These are phyloP conservation scores for Aspergillus saccharolyticus DNA, from an alignment of 495 filamentous ascomycete genomes.

Conservation along the genomic window DNA sequence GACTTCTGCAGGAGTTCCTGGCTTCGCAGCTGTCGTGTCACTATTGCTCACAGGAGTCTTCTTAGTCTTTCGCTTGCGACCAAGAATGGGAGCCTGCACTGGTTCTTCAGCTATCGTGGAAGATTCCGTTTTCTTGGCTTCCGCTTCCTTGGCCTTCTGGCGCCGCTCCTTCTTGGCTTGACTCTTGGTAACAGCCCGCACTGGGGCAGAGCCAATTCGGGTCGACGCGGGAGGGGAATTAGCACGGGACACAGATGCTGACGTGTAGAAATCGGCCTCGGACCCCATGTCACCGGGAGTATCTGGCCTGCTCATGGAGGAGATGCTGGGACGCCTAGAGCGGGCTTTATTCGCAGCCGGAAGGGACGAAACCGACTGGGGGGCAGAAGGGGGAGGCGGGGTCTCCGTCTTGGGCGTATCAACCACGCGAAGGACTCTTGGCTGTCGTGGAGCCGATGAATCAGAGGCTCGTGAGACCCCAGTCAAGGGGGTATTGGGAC, in stretches of 20 bases:
- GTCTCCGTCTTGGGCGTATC: slow-evolving; percentile 67
- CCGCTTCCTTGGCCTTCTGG: slow-evolving; percentile 55
- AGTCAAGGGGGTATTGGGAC: slow-evolving; percentile 38
- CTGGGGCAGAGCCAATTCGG: slow-evolving; percentile 71
- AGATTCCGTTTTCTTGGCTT: slow-evolving; percentile 58
- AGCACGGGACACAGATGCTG: slow-evolving; percentile 75
- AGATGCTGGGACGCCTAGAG: slow-evolving; percentile 55
- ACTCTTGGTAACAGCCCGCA: slow-evolving; percentile 79
- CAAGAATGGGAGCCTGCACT: slow-evolving; percentile 76
- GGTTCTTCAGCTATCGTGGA: slow-evolving; percentile 49
- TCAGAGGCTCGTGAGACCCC: slow-evolving; percentile 41
- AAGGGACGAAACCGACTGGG: slow-evolving; percentile 37
- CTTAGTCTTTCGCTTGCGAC: slow-evolving; percentile 87
- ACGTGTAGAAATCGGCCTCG: slow-evolving; percentile 71
- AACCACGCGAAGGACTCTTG: slow-evolving; percentile 61
- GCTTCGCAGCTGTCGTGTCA: slow-evolving; percentile 34
- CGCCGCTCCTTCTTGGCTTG: slow-evolving; percentile 81
- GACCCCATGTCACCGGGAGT: slow-evolving; percentile 76
- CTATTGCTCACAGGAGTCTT: slow-evolving; percentile 49
- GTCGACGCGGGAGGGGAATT: slow-evolving; percentile 75
- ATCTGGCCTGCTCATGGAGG: slow-evolving; percentile 62
- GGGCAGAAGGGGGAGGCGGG: slow-evolving; percentile 35
- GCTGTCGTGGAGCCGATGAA: slow-evolving; percentile 42
- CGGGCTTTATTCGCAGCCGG: slow-evolving; percentile 39
- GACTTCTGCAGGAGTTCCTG: slow-evolving; percentile 29